Base-by-base conservation (phyloP, 192 early-diverging fungal genomes). In the Coemansia sp. region DNA sequence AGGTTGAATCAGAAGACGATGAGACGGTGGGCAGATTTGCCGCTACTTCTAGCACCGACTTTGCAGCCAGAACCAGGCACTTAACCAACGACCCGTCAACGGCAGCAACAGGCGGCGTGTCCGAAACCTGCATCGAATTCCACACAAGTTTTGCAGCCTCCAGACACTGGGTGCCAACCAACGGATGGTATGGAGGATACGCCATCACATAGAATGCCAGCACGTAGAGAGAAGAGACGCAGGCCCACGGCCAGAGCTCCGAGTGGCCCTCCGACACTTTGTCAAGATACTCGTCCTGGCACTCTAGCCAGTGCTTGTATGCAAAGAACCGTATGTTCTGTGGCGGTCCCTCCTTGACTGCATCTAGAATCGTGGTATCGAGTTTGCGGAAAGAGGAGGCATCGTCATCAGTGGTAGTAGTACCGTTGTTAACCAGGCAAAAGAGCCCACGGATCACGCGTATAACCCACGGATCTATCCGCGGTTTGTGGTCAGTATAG, bases 281-380 rank as follows among this genome's bases (percentile, higher is more conserved):
- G 11, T 65, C 75, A 53, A 74, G 47, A 10, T 72, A 83, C 47
- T 77, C 80, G 67, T 83, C 80, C 64, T 77, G 80, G 66, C 75
- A 71, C 63, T 77, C 75, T 16, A 67, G 75, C 80, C 80, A 83
- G 37, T 77, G 72, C 56, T 38, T 32, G 54, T 77, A 83, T 6
- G 80, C 80, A 40, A 59, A 45, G 64, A 83, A 83, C 23, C 75
- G 77, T 54, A 83, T 15, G 43, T 77, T 61, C 4, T 45, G 42
- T 4, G 75, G 45, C 38, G 12, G 32, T 54, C 61, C 26, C 6
- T 4, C 37, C 9, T 32, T 16, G 5, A 77, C 50, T 3, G 56
- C 57, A 23, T 53, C 49, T 10, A 72, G 60, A 23, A 68, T 12
- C 0, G 1, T 23, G 6, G 52, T 40, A 37, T 65, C 73, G 38